A percentile compares a stretch with the other conserved stretches of the same genome.
Conservation (phyloP, 2,329 filamentous ascomycete genomes). For the Fusarium liriodendri region DNA sequence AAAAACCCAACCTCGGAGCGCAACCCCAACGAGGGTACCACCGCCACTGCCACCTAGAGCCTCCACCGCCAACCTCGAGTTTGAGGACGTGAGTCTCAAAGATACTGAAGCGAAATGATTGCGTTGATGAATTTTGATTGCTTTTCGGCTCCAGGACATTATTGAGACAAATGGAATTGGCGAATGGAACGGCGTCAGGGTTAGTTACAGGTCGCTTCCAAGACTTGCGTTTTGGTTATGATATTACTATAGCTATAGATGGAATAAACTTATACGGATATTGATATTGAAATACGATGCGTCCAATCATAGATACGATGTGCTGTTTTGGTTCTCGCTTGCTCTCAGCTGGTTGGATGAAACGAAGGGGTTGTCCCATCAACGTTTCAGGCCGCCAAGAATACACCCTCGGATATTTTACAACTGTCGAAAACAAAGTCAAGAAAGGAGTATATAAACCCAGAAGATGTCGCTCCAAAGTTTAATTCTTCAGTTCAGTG, state of each 20-base stretch:
- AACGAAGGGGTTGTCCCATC: not conserved
- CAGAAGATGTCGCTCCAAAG: not conserved
- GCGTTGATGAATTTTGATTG: not conserved
- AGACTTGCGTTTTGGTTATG: not conserved
- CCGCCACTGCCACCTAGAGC: slow-evolving; percentile 25
- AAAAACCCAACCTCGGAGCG: not conserved
- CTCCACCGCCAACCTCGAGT: not conserved
- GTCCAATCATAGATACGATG: not conserved
- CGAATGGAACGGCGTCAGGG: not conserved
- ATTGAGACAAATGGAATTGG: not conserved
- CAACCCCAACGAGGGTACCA: slow-evolving; percentile 11
- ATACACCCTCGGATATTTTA: not conserved
- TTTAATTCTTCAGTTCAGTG: not conserved
- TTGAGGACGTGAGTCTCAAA: slow-evolving; percentile 8
- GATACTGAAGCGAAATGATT: not conserved
- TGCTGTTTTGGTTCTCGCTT: not conserved
- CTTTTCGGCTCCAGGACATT: not conserved
- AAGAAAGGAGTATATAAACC: not conserved
- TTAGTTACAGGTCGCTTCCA: not conserved
- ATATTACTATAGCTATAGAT: not conserved
- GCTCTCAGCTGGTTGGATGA: not conserved
- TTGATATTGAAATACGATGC: not conserved
- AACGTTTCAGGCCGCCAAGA: not conserved
- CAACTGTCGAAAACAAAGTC: not conserved
- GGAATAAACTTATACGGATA: not conserved